phyloP scores from a whole-genome alignment of 805 yeast genomes.

The Metschnikowia similis region DNA sequence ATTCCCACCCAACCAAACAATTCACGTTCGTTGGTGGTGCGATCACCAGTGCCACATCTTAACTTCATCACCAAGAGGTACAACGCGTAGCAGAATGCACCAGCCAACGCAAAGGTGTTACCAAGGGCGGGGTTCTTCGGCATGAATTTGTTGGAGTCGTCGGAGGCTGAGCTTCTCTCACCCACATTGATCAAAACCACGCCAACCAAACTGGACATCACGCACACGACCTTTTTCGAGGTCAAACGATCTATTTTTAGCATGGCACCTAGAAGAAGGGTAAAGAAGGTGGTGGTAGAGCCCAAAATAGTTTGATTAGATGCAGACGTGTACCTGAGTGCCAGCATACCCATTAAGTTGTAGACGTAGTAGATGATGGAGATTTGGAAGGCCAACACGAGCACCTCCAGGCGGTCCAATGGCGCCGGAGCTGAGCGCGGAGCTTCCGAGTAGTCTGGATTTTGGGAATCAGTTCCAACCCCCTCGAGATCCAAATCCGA shows the following conservation, averaged over 20 bases:
- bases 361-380: constrained; percentile 40
- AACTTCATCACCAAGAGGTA: constrained; percentile 42
- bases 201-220: constrained; percentile 42
- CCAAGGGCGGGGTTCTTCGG: constrained; percentile 43
- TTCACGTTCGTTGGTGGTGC: constrained; percentile 42
- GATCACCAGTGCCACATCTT: constrained; percentile 41
- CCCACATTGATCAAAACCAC: constrained; percentile 40
- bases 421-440: constrained; percentile 6
- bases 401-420: constrained; percentile 27
- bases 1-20: constrained; percentile 48
- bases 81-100: constrained; percentile 45
- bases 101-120: constrained; percentile 40
- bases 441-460: not conserved
- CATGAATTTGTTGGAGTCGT: constrained; percentile 18
- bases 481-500: constrained; percentile 11
- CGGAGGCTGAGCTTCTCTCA: constrained; percentile 7
- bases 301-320: constrained; percentile 50
- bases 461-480: not conserved
- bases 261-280: constrained; percentile 41
- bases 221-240: constrained; percentile 39
- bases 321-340: constrained; percentile 48
- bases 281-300: constrained; percentile 49
- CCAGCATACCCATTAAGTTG: constrained; percentile 38
- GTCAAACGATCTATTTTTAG: constrained; percentile 42
- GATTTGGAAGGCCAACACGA: constrained; percentile 34